Evolutionary conservation across 2,329 filamentous ascomycete species (phyloP).

Genomic region (Exophiala calicioides): DNA sequence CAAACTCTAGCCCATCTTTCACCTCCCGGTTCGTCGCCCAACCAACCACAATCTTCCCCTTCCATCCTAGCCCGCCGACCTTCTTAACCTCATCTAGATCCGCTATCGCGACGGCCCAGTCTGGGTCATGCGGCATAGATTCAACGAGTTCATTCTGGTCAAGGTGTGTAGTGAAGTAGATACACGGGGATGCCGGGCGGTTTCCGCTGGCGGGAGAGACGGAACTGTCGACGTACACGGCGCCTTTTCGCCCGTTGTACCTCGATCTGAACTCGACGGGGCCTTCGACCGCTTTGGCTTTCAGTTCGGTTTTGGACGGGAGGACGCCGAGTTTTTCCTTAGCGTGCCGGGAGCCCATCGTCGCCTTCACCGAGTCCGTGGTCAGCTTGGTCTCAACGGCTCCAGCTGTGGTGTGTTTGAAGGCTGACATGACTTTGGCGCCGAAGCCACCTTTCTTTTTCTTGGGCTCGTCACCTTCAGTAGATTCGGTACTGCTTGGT

Average conservation of each 20-base stretch:
- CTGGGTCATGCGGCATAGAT: constrained; percentile 52
- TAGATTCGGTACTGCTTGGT: constrained; percentile 43
- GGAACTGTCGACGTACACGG: constrained; percentile 62
- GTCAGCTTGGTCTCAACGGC: constrained; percentile 71
- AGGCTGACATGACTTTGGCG: constrained; percentile 61
- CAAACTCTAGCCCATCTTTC: constrained; percentile 71
- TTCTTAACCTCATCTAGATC: constrained; percentile 77
- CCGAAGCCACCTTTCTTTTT: constrained; percentile 50
- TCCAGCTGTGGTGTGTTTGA: constrained; percentile 70
- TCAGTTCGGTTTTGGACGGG: constrained; percentile 44
- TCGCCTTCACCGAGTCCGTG: constrained; percentile 70
- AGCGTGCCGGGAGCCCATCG: constrained; percentile 60
- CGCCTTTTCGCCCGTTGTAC: constrained; percentile 69
- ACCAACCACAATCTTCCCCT: constrained; percentile 77
- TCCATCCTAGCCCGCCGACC: constrained; percentile 80
- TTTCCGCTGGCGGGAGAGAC: constrained; percentile 50
- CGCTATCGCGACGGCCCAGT: constrained; percentile 69
- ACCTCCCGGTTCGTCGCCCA: constrained; percentile 75
- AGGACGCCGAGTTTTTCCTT: constrained; percentile 73
- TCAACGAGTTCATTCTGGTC: constrained; percentile 49
- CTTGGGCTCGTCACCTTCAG: constrained; percentile 33
- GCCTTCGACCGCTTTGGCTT: constrained; percentile 53
- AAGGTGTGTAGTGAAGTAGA: constrained; percentile 63
- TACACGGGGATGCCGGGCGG: constrained; percentile 65
- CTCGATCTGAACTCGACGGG: constrained; percentile 76